phyloP scores from a whole-genome alignment of 805 yeast species.

The Candida ulmi region DNA sequence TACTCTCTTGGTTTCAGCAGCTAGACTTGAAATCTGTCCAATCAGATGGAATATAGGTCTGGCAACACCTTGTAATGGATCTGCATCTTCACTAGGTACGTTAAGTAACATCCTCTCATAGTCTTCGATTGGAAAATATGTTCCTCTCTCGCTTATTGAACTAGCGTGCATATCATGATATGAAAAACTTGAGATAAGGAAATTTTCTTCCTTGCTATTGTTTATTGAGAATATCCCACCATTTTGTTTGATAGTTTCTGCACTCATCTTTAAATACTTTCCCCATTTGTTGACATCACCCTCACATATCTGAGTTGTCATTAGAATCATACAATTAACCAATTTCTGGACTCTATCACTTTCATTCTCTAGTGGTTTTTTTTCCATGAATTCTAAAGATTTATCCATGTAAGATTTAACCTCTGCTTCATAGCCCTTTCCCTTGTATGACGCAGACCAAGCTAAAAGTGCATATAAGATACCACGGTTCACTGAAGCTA shows the following conservation, averaged over 20 bases:
- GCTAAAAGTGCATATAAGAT: constrained; percentile 49
- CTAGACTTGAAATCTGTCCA: constrained; percentile 61
- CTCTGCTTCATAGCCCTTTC: constrained; percentile 33
- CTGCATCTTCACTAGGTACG: constrained; percentile 38
- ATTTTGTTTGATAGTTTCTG: constrained; percentile 49
- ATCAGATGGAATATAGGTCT: constrained; percentile 60
- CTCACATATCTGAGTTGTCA: constrained; percentile 77
- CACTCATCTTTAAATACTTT: constrained; percentile 57
- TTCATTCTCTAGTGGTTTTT: constrained; percentile 23
- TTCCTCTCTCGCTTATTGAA: constrained; percentile 51
- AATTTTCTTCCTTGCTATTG: constrained; percentile 51
- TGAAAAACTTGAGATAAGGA: constrained; percentile 73
- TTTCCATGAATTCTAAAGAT: constrained; percentile 39
- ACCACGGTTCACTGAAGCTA: constrained; percentile 45
- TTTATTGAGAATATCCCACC: constrained; percentile 56
- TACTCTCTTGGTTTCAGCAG: constrained; percentile 42
- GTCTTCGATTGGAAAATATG: constrained; percentile 57
- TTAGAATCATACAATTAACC: constrained; percentile 61
- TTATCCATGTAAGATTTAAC: constrained; percentile 43
- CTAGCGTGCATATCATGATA: constrained; percentile 74
- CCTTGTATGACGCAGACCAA: constrained; percentile 43
- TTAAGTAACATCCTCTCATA: constrained; percentile 37
- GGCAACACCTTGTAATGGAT: constrained; percentile 70
- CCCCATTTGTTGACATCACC: constrained; percentile 81
- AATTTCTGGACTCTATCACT: constrained; percentile 34